Evolutionary conservation across 805 yeast genomes (phyloP).

Genomic region (Jamesozyma piceae): DNA sequence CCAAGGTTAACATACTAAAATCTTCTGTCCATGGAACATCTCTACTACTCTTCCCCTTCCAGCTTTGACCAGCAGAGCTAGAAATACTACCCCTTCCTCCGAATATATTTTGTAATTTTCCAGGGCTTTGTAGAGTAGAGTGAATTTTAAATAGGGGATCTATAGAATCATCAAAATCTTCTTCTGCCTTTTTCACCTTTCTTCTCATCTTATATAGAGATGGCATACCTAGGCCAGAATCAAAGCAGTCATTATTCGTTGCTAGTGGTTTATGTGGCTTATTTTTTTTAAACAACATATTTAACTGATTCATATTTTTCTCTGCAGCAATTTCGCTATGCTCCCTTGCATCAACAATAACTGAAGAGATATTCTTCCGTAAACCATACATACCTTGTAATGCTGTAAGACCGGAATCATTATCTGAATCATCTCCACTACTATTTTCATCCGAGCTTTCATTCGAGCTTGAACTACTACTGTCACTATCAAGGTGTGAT

Average conservation of each 20-base stretch:
- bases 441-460: not conserved
- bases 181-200: conserved; percentile 18
- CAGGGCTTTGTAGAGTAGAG: conserved; percentile 5
- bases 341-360: conserved; percentile 11
- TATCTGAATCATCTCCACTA: not conserved
- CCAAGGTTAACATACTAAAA: conserved; percentile 38
- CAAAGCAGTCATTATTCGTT: conserved; percentile 12
- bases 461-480: not conserved
- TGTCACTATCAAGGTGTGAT: not conserved
- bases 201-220: conserved; percentile 23
- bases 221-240: conserved; percentile 22
- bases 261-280: conserved; percentile 10
- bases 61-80: not conserved
- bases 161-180: conserved; percentile 20
- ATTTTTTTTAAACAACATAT: not conserved
- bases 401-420: not conserved
- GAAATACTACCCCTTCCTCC: conserved; percentile 1
- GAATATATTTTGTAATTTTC: conserved; percentile 2
- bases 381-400: not conserved
- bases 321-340: conserved; percentile 7
- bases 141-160: conserved; percentile 23
- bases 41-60: conserved; percentile 5
- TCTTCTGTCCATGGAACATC: conserved; percentile 8
- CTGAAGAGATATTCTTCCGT: not conserved
- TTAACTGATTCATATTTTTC: not conserved